These are phyloP conservation scores for Barbarea vulgaris DNA, from an alignment of 345 rosid genomes.

Conservation along the genomic window DNA sequence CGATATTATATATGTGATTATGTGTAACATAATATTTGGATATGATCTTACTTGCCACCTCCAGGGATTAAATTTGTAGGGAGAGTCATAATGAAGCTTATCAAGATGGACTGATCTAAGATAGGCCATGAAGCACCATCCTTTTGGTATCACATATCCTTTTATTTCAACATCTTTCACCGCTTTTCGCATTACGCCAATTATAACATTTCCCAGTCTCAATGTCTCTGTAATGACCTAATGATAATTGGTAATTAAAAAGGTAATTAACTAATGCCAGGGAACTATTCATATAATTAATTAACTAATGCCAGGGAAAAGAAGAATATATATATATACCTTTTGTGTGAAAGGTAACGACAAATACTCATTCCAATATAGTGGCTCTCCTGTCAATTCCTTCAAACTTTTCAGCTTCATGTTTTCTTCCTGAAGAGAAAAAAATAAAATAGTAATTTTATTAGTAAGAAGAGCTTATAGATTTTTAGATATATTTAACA, in stretches of 20 bases:
- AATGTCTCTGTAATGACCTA: slow-evolving; percentile 95
- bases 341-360: slow-evolving; percentile 81
- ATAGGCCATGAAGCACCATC: slow-evolving; percentile 88
- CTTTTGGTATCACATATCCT: slow-evolving; percentile 87
- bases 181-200: slow-evolving; percentile 91
- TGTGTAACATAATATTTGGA: not conserved
- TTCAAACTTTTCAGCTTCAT: slow-evolving; percentile 68
- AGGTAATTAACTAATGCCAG: not conserved
- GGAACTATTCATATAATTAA: not conserved
- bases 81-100: slow-evolving; percentile 70
- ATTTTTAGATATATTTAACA: not conserved
- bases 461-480: not conserved
- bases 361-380: slow-evolving; percentile 80
- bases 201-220: slow-evolving; percentile 88
- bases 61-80: slow-evolving; percentile 92
- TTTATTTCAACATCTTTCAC: slow-evolving; percentile 76
- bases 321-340: slow-evolving; percentile 41
- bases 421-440: slow-evolving; percentile 70
- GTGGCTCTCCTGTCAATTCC: slow-evolving; percentile 60
- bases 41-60: slow-evolving; percentile 82
- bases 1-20: not conserved
- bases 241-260: slow-evolving; percentile 4
- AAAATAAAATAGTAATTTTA: not conserved
- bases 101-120: slow-evolving; percentile 97
- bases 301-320: not conserved